Percentiles rank a stretch among this genome's conserved stretches.
Conservation (phyloP, 2,329 filamentous ascomycete genomes). For the Aspergillus japonicus region DNA sequence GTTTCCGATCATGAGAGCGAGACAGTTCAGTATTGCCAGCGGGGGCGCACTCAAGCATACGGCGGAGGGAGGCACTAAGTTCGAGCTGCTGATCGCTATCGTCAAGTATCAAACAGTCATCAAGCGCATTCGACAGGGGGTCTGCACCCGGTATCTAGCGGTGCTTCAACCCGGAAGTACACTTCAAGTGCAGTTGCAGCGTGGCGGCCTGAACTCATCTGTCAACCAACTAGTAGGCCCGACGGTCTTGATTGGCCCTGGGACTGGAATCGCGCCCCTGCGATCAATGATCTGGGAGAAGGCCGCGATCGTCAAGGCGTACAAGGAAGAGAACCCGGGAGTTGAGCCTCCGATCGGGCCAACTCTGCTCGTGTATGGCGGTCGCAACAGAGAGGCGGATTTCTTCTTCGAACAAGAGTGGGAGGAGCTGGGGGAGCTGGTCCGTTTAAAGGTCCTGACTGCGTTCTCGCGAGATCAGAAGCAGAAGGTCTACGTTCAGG, state of each 20-base stretch:
- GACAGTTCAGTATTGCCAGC: slow-evolving; percentile 90
- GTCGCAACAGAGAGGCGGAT: slow-evolving; percentile 70
- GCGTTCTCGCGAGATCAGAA: slow-evolving; percentile 71
- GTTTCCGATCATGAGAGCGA: slow-evolving; percentile 79
- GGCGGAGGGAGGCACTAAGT: slow-evolving; percentile 43
- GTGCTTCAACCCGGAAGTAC: slow-evolving; percentile 58
- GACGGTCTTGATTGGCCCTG: slow-evolving; percentile 76
- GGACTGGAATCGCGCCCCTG: slow-evolving; percentile 84
- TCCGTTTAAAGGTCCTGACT: slow-evolving; percentile 56
- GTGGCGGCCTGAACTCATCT: slow-evolving; percentile 52
- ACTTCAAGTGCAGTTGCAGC: slow-evolving; percentile 60
- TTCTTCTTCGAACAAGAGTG: slow-evolving; percentile 83
- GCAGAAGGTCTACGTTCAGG: slow-evolving; percentile 67
- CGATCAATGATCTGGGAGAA: slow-evolving; percentile 78
- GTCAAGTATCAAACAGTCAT: slow-evolving; percentile 90
- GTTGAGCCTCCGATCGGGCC: slow-evolving; percentile 38
- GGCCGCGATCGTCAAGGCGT: slow-evolving; percentile 36
- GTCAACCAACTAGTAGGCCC: slow-evolving; percentile 53
- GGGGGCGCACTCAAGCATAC: slow-evolving; percentile 54
- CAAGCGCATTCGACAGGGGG: slow-evolving; percentile 76
- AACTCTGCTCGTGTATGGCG: slow-evolving; percentile 76
- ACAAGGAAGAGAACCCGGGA: slow-evolving; percentile 28
- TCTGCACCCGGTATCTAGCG: slow-evolving; percentile 85
- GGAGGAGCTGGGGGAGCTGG: slow-evolving; percentile 46
- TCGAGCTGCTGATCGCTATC: slow-evolving; percentile 79